Conservation (phyloP, 2,329 filamentous ascomycete genomes). For the Nemania sp. region DNA sequence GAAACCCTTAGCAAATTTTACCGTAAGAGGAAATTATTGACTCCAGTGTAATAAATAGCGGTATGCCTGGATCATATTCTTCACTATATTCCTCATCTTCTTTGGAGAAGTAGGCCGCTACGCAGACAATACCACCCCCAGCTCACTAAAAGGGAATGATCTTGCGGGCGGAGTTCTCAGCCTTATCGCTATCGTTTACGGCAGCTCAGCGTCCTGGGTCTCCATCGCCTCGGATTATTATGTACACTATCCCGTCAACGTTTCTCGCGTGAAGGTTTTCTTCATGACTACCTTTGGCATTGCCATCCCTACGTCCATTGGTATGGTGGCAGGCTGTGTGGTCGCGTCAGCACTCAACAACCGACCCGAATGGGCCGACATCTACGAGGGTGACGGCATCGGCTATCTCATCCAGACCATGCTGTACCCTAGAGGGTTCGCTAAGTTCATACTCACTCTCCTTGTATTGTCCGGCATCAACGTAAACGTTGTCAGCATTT, state of each 20-base stretch:
- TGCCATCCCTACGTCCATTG: slow-evolving; percentile 60
- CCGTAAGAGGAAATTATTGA: too few species aligned
- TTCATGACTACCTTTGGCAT: slow-evolving; percentile 62
- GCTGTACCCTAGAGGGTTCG: slow-evolving; percentile 59
- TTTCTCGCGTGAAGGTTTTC: slow-evolving; percentile 61
- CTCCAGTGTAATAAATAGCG: too few species aligned
- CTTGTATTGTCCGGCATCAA: slow-evolving; percentile 59
- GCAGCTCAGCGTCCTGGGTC: slow-evolving; percentile 62
- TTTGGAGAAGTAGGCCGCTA: slow-evolving; percentile 59
- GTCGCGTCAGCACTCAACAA: slow-evolving; percentile 58
- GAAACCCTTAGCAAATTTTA: too few species aligned
- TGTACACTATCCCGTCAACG: slow-evolving; percentile 61
- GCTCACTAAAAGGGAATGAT: slow-evolving; percentile 52
- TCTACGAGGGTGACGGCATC: slow-evolving; percentile 56
- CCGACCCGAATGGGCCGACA: slow-evolving; percentile 54
- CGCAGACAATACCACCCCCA: slow-evolving; percentile 55
- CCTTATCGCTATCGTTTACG: slow-evolving; percentile 61
- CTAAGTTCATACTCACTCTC: slow-evolving; percentile 55
- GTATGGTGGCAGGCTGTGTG: slow-evolving; percentile 60
- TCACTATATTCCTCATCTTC: slow-evolving; percentile 63
- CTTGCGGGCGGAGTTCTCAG: slow-evolving; percentile 57
- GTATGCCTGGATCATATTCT: slow-evolving; percentile 62
- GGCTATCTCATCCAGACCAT: slow-evolving; percentile 60
- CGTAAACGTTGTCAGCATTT: slow-evolving; percentile 61
- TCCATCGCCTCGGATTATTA: slow-evolving; percentile 61